phyloP scores from a whole-genome alignment of 352 stramenopile species.

The Halophytophthora polymorphica region DNA sequence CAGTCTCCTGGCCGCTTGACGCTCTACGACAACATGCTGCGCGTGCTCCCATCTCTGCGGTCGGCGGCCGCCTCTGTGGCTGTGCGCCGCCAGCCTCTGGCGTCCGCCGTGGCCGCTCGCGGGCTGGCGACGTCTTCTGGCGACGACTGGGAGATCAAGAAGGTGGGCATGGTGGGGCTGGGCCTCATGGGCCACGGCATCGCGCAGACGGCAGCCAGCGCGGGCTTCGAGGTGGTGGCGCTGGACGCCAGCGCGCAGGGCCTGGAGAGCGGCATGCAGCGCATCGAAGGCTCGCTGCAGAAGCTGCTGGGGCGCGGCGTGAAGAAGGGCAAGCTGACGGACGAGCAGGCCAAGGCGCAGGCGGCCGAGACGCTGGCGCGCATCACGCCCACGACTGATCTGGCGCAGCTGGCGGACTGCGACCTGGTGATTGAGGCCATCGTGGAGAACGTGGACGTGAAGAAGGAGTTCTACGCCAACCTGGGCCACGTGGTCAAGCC shows the following conservation, averaged over 20 bases:
- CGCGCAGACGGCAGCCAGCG: conserved; percentile 89
- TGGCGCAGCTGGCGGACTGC: conserved; percentile 83
- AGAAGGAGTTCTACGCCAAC: conserved; percentile 92
- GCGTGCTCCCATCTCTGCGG: conserved; percentile 1
- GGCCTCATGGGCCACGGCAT: conserved; percentile 98
- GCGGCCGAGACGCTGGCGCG: conserved; percentile 61
- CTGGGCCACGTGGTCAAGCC: conserved; percentile 89
- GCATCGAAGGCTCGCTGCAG: conserved; percentile 90
- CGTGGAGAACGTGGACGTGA: conserved; percentile 95
- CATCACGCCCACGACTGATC: conserved; percentile 90
- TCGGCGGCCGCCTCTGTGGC: conserved; percentile 2
- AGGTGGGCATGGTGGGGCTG: conserved; percentile 94
- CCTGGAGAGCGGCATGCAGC: conserved; percentile 82
- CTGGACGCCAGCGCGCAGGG: conserved; percentile 72
- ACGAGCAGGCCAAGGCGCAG: conserved; percentile 67
- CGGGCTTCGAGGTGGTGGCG: conserved; percentile 83
- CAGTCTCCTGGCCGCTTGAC: neutral
- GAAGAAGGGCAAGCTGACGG: conserved; percentile 87
- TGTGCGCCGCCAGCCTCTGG: conserved; percentile 14
- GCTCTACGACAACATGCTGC: conserved; percentile 15
- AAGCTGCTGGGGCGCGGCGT: conserved; percentile 87
- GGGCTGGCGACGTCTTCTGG: conserved; percentile 28
- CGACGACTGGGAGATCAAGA: conserved; percentile 54
- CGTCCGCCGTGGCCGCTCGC: conserved; percentile 1
- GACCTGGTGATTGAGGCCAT: conserved; percentile 98